Conservation (phyloP, 2,329 filamentous ascomycete genomes). For the Epichloe gansuensis region DNA sequence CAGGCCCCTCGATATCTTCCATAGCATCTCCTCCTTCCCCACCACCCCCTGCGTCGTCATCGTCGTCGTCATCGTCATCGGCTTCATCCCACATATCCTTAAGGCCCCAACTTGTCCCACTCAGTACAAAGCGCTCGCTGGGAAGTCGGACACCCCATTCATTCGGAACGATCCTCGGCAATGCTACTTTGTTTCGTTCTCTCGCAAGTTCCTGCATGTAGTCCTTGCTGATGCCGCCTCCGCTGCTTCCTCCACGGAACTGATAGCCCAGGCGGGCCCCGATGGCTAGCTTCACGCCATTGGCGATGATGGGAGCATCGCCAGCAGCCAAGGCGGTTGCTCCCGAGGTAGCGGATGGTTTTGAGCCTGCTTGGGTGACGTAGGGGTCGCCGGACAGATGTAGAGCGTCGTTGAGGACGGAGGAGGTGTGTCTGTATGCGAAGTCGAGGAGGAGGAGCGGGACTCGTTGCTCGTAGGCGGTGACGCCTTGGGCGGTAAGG, state of each 20-base stretch:
- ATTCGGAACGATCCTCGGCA: conserved; percentile 49
- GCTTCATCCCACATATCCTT: conserved; percentile 44
- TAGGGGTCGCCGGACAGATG: conserved; percentile 59
- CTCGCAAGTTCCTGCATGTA: conserved; percentile 64
- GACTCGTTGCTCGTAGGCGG: conserved; percentile 69
- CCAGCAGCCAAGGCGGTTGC: conserved; percentile 34
- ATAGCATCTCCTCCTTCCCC: conserved; percentile 33
- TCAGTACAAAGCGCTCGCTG: conserved; percentile 55
- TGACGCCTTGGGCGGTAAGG: conserved; percentile 65
- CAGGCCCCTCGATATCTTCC: conserved; percentile 31
- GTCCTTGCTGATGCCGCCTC: conserved; percentile 52
- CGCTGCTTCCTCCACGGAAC: conserved; percentile 44
- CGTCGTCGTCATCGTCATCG: conserved; percentile 28
- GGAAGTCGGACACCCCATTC: conserved; percentile 57
- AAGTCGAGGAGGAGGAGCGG: conserved; percentile 76
- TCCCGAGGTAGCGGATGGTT: conserved; percentile 36
- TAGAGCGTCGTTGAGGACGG: conserved; percentile 57
- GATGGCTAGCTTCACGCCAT: conserved; percentile 61
- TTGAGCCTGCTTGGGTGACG: conserved; percentile 40
- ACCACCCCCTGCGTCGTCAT: conserved; percentile 28
- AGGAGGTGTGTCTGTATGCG: conserved; percentile 68
- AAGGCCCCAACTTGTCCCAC: conserved; percentile 51
- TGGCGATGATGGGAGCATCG: conserved; percentile 48
- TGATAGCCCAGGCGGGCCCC: conserved; percentile 54
- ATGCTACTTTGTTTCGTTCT: conserved; percentile 52